phyloP scores from a whole-genome alignment of 2,329 filamentous ascomycete species.

The Aurifilum marmelostoma region DNA sequence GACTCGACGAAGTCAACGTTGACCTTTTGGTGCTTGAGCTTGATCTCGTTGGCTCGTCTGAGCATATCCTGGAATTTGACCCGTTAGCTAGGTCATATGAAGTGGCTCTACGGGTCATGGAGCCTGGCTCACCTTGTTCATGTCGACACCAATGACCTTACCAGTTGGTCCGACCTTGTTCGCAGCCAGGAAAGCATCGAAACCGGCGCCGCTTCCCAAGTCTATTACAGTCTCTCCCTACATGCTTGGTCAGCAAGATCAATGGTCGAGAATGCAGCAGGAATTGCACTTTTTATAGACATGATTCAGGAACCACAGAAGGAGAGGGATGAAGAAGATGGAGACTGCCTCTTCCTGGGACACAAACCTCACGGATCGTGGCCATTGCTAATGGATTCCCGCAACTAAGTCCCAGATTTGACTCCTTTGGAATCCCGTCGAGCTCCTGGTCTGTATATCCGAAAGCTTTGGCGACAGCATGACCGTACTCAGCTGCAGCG shows the following conservation, averaged over 20 bases:
- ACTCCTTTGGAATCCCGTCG: conserved; percentile 46
- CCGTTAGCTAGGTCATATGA: not conserved
- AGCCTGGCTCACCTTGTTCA: conserved; percentile 53
- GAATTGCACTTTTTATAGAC: not conserved
- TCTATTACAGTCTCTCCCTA: conserved; percentile 62
- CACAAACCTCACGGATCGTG: conserved; percentile 47
- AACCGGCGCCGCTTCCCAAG: conserved; percentile 60
- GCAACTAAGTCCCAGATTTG: conserved; percentile 58
- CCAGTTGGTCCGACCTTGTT: conserved; percentile 52
- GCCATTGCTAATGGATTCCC: conserved; percentile 57
- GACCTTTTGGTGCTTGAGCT: conserved; percentile 38
- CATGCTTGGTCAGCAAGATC: conserved; percentile 7
- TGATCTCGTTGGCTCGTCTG: conserved; percentile 50
- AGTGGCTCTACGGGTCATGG: too few species aligned
- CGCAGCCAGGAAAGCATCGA: conserved; percentile 60
- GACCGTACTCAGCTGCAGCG: conserved; percentile 39
- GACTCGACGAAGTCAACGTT: conserved; percentile 58
- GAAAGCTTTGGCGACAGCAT: conserved; percentile 53
- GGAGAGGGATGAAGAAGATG: not conserved
- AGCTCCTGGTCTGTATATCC: conserved; percentile 56
- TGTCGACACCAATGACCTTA: conserved; percentile 60
- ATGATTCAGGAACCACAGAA: not conserved
- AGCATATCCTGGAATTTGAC: conserved; percentile 54
- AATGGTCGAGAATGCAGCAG: not conserved
- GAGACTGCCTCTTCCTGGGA: not conserved